Base-by-base conservation (phyloP, 2,329 filamentous ascomycete species). In the Colletotrichum acutatum region DNA sequence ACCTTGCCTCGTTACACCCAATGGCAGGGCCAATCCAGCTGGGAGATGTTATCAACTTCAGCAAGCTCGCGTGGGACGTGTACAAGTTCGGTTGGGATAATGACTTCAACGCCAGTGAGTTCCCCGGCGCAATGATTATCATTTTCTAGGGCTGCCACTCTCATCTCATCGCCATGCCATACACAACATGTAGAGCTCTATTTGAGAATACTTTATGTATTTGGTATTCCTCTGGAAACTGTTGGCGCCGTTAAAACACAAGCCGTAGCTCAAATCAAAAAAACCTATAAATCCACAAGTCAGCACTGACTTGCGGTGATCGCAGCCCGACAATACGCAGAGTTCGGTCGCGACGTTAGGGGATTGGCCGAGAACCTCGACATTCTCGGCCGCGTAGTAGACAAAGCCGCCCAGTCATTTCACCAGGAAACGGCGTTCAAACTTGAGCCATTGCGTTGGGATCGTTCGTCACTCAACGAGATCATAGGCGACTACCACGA, bases 61-160 rank as follows among this genome's bases (percentile, higher is more conserved):
- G 76, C 68, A 75, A 75, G 60, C 61, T 82, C 60, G 80, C 80
- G 54, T 82, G 80, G 80, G 77, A 82, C 19, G 70, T 82, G 12
- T 82, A 81, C 63, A 76, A 69, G 14, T 78, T 75, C 34, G 80
- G 80, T 46, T 82, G 80, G 80, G 75, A 75, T 19, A 77, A 80
- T 11, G 80, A 82, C 66, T 74, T 75, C 62, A 81, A 79, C 75
- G 80, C 80, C 74, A 79, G 80, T 82, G 72, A 78, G 80, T 80
- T 57, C 42, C 34, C 24, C 42, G 11, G 26, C 7, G 14, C 46
- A 34, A 22, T 12, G 22, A 34, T 32, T 19, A 12, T 28, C 22
- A 30, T 46, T 14, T 19, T 30, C 14, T 34, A 42, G 6, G 19
- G 16, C 26, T 26, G 26, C 53, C 34, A 9, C 52, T 56, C 22